phyloP scores from a whole-genome alignment of 164 flowering plant genomes.

The Berberis vulgaris region DNA sequence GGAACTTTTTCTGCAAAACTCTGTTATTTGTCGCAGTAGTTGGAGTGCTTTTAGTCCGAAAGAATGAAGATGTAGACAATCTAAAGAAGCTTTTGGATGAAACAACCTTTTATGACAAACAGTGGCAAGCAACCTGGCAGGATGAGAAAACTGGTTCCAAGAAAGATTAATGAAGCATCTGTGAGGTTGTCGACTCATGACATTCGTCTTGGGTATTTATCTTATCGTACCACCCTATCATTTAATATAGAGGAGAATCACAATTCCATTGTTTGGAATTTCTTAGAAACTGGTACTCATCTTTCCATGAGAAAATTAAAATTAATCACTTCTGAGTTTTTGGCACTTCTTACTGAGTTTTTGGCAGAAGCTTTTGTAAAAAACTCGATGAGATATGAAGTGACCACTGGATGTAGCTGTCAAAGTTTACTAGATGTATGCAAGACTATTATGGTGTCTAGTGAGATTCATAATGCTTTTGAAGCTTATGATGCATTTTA shows the following conservation, averaged over 20 bases:
- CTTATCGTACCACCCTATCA: slow-evolving; percentile 2
- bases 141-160: slow-evolving; percentile 46
- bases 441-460: no score
- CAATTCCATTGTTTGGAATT: slow-evolving; percentile 3
- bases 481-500: no score
- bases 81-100: slow-evolving; percentile 80
- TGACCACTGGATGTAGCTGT: no score
- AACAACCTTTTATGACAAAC: slow-evolving; percentile 93
- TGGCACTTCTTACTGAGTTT: no score
- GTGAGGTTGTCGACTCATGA: slow-evolving; percentile 3
- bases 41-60: slow-evolving; percentile 75
- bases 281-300: not conserved
- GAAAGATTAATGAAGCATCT: slow-evolving; percentile 22
- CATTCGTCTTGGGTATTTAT: not conserved
- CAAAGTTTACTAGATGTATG: no score
- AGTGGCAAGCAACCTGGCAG: slow-evolving; percentile 99
- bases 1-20: slow-evolving; percentile 97
- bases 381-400: no score
- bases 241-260: slow-evolving; percentile 12
- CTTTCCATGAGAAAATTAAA: not conserved
- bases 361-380: no score
- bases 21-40: slow-evolving; percentile 71
- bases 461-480: no score
- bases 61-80: slow-evolving; percentile 83
- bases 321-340: no score